These are phyloP conservation scores for Aspergillus intermedius DNA, from an alignment of 2,329 filamentous ascomycete species.

Conservation along the genomic window DNA sequence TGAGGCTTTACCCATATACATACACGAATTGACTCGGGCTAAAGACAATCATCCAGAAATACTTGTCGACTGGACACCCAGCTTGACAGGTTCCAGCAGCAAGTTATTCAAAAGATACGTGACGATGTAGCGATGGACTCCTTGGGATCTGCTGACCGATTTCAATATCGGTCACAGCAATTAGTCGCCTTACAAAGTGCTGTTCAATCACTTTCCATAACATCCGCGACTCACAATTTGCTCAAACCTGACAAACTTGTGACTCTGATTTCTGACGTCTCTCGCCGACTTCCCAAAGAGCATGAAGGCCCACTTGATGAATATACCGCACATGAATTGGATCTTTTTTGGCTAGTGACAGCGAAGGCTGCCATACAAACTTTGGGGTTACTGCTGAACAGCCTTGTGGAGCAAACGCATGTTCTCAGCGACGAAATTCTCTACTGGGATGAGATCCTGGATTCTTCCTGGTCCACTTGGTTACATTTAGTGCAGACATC, in stretches of 20 bases:
- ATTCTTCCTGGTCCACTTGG: constrained; percentile 69
- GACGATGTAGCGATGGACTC: constrained; percentile 4
- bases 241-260: constrained; percentile 57
- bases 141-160: constrained; percentile 22
- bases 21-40: neutral
- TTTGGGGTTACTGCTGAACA: constrained; percentile 72
- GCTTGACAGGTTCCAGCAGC: constrained; percentile 52
- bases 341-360: constrained; percentile 84
- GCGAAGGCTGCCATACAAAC: constrained; percentile 89
- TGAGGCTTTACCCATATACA: neutral
- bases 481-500: constrained; percentile 83
- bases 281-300: constrained; percentile 7
- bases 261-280: constrained; percentile 51
- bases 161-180: constrained; percentile 38
- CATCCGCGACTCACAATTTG: constrained; percentile 57
- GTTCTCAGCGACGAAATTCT: constrained; percentile 79
- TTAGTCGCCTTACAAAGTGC: constrained; percentile 57
- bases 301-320: constrained; percentile 17
- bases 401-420: constrained; percentile 74
- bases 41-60: constrained; percentile 37
- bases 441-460: constrained; percentile 90
- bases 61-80: constrained; percentile 52
- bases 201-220: constrained; percentile 64
- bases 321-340: constrained; percentile 55
- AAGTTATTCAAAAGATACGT: constrained; percentile 13